Evolutionary conservation across 2,329 filamentous ascomycete genomes (phyloP).

Genomic region (Fusarium stilboides): DNA sequence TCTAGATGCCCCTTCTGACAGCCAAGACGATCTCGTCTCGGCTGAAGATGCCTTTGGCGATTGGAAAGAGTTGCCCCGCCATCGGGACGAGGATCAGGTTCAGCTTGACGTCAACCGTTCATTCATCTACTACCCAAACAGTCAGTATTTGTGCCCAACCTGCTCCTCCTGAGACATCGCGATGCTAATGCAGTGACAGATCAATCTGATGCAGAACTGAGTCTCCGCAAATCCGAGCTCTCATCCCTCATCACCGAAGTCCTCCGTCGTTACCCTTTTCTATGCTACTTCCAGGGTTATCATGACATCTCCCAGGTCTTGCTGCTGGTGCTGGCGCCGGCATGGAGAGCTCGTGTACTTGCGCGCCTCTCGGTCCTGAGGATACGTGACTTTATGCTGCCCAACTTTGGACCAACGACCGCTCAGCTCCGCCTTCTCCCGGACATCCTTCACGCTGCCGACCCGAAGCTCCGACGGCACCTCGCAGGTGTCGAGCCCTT

Average conservation of each 20-base stretch:
- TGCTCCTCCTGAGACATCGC: not conserved
- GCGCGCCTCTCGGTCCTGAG: constrained; percentile 88
- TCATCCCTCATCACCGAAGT: constrained; percentile 85
- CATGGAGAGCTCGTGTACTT: constrained; percentile 74
- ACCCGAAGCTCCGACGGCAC: constrained; percentile 80
- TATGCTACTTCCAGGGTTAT: constrained; percentile 98
- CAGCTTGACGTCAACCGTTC: constrained; percentile 92
- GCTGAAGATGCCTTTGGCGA: constrained; percentile 43
- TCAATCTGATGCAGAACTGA: constrained; percentile 77
- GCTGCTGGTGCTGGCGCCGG: constrained; percentile 82
- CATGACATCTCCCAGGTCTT: constrained; percentile 99
- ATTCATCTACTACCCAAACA: constrained; percentile 95
- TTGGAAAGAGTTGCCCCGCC: constrained; percentile 78
- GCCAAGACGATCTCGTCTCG: constrained; percentile 28
- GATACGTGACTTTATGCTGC: constrained; percentile 98
- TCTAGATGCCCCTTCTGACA: constrained; percentile 32
- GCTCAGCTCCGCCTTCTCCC: constrained; percentile 91
- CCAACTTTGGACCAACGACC: constrained; percentile 84
- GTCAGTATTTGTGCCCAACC: constrained; percentile 61
- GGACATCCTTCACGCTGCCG: constrained; percentile 80
- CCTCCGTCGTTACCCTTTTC: constrained; percentile 83
- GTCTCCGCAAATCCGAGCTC: constrained; percentile 80
- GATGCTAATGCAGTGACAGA: constrained; percentile 61
- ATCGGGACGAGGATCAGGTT: constrained; percentile 92
- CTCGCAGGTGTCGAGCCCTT: constrained; percentile 86